Base-by-base conservation (phyloP, 2,329 filamentous ascomycete species). In the Pseudovirgaria hyperparasitica region DNA sequence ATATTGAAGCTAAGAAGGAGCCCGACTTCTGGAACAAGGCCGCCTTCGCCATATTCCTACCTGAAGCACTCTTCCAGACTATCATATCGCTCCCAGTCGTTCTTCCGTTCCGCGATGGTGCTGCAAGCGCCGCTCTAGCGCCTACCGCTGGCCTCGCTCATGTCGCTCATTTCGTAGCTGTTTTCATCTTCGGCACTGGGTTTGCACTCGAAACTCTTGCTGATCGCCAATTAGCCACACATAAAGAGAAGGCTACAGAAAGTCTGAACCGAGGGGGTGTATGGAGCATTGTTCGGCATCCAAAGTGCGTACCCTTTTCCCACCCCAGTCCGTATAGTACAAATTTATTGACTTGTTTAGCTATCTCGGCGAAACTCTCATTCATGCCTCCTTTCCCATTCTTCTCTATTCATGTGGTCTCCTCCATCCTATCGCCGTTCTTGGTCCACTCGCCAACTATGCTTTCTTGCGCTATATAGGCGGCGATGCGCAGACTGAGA, bases 231-330 rank as follows among this genome's bases (percentile, higher is more conserved):
- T 52, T 74, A 9, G 62, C 64, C 23, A 41, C 55, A 18, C 67
- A 70, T 43, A 61, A 62, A 33, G 50, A 52, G 23, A 45, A 59
- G 13, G 45, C 47, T 5, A 53, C 55, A 10, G 40, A 42, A 10
- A 50, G 52, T 19, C 51, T 72, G 16, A 57, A 65, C 34, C 59
- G 62, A 9, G 58, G 67, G n/a, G 69, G 69, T 9, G 70, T 75
- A 16, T 74, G 68, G 67, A 69, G 66, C 37, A 59, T 74, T 17
- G 68, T 73, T 15, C 53, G 71, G 25, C 69, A 74, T 48, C 70
- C 70, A 1, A 74, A 74, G 68, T 72, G 54, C 46, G 64, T 53
- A 11, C n/a, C 8, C 6, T n/a, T 6, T 7, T 16, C 16, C 10
- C 18, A 9, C 4, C 18, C 10, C 11, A 5, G 4, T 2, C 5